These are phyloP conservation scores for Pseudodiploospora longispora DNA, from an alignment of 2,329 filamentous ascomycete genomes.

Conservation along the genomic window DNA sequence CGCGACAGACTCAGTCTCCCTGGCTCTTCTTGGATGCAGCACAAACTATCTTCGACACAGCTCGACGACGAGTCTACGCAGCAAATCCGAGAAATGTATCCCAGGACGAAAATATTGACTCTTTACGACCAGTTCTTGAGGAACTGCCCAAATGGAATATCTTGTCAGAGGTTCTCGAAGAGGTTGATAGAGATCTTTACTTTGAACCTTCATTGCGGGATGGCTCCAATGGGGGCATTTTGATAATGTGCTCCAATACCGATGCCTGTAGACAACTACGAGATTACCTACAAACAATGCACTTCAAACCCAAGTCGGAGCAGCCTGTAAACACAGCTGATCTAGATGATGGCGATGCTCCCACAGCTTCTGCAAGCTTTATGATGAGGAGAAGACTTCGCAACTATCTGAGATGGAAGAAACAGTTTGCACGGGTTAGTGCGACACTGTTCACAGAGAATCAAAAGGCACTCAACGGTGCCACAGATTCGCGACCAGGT, in stretches of 20 bases:
- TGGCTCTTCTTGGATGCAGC: slow-evolving; percentile 96
- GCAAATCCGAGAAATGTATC: slow-evolving; percentile 50
- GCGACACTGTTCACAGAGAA: slow-evolving; percentile 71
- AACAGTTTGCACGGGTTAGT: slow-evolving; percentile 79
- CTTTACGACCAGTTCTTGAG: slow-evolving; percentile 74
- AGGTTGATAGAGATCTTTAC: slow-evolving; percentile 86
- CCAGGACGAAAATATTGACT: slow-evolving; percentile 42
- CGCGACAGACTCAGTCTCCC: slow-evolving; percentile 79
- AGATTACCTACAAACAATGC: slow-evolving; percentile 88
- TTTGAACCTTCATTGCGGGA: slow-evolving; percentile 70
- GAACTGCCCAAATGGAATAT: slow-evolving; percentile 92
- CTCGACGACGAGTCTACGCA: slow-evolving; percentile 79
- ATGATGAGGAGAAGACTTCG: slow-evolving; percentile 87
- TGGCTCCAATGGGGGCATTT: slow-evolving; percentile 81
- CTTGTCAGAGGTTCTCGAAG: slow-evolving; percentile 81
- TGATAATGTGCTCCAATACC: slow-evolving; percentile 92
- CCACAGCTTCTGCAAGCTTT: slow-evolving; percentile 65
- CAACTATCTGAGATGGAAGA: slow-evolving; percentile 85
- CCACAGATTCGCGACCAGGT: slow-evolving; percentile 47
- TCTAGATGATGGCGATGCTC: slow-evolving; percentile 40
- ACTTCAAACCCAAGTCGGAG: slow-evolving; percentile 53
- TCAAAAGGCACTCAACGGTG: slow-evolving; percentile 64
- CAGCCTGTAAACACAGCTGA: slow-evolving; percentile 14
- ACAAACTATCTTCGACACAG: slow-evolving; percentile 86
- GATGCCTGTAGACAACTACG: slow-evolving; percentile 80